These are phyloP conservation scores for Theileria sp. DNA, from an alignment of 169 alveolate genomes.

Conservation along the genomic window DNA sequence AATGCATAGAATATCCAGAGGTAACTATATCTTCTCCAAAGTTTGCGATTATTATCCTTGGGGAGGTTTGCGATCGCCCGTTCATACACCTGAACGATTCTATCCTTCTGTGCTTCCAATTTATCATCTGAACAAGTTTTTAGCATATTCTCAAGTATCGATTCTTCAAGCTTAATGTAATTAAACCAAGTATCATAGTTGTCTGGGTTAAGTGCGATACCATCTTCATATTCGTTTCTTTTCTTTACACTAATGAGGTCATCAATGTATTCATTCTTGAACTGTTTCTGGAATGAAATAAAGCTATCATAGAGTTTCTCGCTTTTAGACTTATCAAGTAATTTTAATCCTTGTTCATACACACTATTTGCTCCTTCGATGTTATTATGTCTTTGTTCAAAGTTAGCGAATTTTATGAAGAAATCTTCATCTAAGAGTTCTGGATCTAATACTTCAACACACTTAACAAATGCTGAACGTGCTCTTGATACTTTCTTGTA, in stretches of 20 bases:
- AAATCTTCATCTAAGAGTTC: constrained; percentile 89
- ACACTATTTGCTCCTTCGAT: constrained; percentile 88
- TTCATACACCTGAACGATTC: constrained; percentile 86
- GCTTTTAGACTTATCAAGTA: constrained; percentile 86
- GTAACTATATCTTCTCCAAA: constrained; percentile 91
- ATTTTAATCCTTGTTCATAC: constrained; percentile 90
- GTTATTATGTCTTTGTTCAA: constrained; percentile 91
- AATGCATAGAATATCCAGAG: constrained; percentile 93
- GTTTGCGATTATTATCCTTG: constrained; percentile 84
- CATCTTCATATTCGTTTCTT: constrained; percentile 80
- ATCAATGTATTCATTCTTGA: constrained; percentile 90
- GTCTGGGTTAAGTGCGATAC: constrained; percentile 75
- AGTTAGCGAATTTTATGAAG: constrained; percentile 89
- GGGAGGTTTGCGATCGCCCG: constrained; percentile 92
- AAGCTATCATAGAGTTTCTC: constrained; percentile 84
- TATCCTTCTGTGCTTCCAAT: constrained; percentile 56
- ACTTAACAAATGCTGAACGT: constrained; percentile 78
- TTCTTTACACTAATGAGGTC: constrained; percentile 78
- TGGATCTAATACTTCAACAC: constrained; percentile 89
- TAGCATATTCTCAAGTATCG: constrained; percentile 64
- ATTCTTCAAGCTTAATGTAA: constrained; percentile 91
- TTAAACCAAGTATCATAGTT: constrained; percentile 97
- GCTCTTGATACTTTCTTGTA: constrained; percentile 84
- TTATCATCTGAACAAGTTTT: constrained; percentile 29
- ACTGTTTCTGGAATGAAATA: constrained; percentile 91